These are phyloP conservation scores for Amphibolis antarctica DNA, from an alignment of 106 monocot genomes.

Conservation along the genomic window DNA sequence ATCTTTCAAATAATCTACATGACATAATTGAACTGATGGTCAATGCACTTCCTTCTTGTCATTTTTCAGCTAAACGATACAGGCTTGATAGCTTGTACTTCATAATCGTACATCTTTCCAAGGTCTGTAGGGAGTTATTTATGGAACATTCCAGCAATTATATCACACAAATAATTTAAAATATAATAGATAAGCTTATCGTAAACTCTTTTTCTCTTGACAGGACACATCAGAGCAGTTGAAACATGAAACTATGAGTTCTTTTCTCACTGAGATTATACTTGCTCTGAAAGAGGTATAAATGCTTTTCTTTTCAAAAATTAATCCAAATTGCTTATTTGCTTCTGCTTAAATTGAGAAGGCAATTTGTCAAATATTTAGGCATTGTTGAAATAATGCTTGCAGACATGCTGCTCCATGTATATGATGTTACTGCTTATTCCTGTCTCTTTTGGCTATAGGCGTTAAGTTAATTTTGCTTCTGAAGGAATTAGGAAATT, in stretches of 20 bases:
- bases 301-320: conserved; percentile 1
- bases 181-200: not conserved
- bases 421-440: not conserved
- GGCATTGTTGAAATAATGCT: no score
- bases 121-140: conserved; percentile 32
- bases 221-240: conserved; percentile 49
- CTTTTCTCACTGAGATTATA: conserved; percentile 85
- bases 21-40: conserved; percentile 51
- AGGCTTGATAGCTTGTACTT: conserved; percentile 73
- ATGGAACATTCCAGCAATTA: not conserved
- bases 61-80: conserved; percentile 78
- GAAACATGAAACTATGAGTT: conserved; percentile 55
- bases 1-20: conserved; percentile 51
- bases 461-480: no score
- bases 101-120: conserved; percentile 51
- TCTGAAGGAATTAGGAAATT: no score
- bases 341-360: not conserved
- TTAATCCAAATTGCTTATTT: not conserved
- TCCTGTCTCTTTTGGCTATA: not conserved
- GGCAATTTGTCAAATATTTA: no score
- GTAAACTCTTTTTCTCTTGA: conserved; percentile 11
- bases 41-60: conserved; percentile 41
- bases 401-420: not conserved
- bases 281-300: conserved; percentile 91
- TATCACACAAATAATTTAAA: not conserved